Base-by-base conservation (phyloP, 306 rosid genomes). In the Abrus precatorius region DNA sequence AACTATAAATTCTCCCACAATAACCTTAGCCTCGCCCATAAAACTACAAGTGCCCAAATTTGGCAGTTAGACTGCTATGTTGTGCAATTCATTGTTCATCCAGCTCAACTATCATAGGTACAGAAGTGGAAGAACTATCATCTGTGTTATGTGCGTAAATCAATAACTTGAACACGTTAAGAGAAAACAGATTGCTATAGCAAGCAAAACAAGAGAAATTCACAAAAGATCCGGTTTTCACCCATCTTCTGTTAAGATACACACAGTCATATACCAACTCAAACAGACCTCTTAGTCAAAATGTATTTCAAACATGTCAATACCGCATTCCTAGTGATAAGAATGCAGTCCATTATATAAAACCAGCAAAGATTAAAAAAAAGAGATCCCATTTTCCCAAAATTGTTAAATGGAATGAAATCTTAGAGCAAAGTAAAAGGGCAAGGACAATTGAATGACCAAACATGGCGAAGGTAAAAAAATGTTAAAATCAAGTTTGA, bases 401-500 rank as follows among this genome's bases (percentile, higher is more conserved):
- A 76, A 6, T 36, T 10, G 38, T 32, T 45, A 27, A 57, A 8
- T 47, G 12, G 40, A 56, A 77, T 7, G 59, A 30, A 57, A 5
- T 48, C 29, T 34, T 3, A 8, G 3, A 79, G 62, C 1, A 69
- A 69, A 79, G 41, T 20, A 41, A 69, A 71, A 38, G 9, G 32
- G 55, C 10, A 32, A 40, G 69, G 27, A 53, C 7, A 67, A 38
- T 13, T 75, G 56, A 61, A 56, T 57, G 72, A 62, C 41, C 20
- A 47, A 32, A 7, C 13, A 53, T 36, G 40, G 4, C 29, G 34
- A 14, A 52, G 8, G 62, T 72, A 4, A 47, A n/a, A 20, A 44
- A 65, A 70, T 6, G 11, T 56, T 29, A 50, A 50, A 57, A 77
- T 76, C 48, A 48, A 74, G 83, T 81, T 20, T 65, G 69, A 74